These are phyloP conservation scores for Aschersonia sp. DNA, from an alignment of 2,329 filamentous ascomycete genomes.

Conservation along the genomic window DNA sequence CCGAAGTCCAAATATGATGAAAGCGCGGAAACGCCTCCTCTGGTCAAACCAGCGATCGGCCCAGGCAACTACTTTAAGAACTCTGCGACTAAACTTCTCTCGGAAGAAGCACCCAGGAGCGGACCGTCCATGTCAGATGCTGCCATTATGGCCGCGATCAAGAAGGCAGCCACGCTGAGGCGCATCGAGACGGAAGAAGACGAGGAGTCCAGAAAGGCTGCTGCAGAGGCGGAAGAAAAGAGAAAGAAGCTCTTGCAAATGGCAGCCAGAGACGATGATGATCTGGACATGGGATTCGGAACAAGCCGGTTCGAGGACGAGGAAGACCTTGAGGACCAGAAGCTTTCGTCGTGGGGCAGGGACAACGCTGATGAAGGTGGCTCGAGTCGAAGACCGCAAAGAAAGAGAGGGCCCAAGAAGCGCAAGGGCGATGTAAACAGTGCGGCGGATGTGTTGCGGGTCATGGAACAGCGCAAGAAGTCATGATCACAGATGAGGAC, in stretches of 20 bases:
- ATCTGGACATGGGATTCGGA: constrained; percentile 91
- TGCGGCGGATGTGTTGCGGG: constrained; percentile 64
- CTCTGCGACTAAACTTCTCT: constrained; percentile 37
- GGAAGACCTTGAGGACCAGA: constrained; percentile 60
- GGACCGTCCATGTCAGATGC: constrained; percentile 53
- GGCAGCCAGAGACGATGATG: constrained; percentile 68
- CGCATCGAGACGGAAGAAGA: constrained; percentile 25
- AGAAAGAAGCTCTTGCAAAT: constrained; percentile 60
- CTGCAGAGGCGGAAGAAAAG: constrained; percentile 47
- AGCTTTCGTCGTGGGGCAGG: constrained; percentile 51
- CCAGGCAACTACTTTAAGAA: constrained; percentile 49
- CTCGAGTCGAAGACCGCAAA: constrained; percentile 31
- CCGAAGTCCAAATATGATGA: not conserved
- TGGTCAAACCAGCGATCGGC: constrained; percentile 25
- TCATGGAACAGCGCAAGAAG: constrained; percentile 49
- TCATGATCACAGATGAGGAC: not conserved
- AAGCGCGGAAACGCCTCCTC: constrained; percentile 26
- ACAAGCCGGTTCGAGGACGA: constrained; percentile 77
- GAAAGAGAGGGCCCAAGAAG: constrained; percentile 61
- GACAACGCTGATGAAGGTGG: constrained; percentile 31
- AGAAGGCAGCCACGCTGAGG: constrained; percentile 61
- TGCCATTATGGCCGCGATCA: constrained; percentile 68
- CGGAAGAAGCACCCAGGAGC: constrained; percentile 32
- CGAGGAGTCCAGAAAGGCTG: constrained; percentile 21
- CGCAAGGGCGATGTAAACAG: constrained; percentile 67